Conservation (phyloP, 1,284 basidiomycete genomes). For the Kwoniella shivajii region DNA sequence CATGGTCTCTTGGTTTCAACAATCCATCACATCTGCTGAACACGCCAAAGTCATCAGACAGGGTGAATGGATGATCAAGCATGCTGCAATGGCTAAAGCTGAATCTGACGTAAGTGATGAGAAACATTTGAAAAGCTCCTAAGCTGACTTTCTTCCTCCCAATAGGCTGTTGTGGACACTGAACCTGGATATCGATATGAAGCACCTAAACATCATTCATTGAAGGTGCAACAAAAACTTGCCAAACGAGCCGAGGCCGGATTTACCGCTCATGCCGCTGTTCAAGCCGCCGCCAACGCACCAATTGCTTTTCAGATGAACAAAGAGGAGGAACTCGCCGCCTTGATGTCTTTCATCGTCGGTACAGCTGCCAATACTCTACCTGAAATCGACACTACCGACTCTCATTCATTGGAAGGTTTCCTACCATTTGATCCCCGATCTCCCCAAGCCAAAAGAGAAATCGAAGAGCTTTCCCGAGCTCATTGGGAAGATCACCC, state of each 20-base stretch:
- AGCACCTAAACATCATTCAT: conserved; percentile 24
- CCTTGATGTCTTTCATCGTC: conserved; percentile 29
- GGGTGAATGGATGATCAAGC: conserved; percentile 26
- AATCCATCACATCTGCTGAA: conserved; percentile 19
- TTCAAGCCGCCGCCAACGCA: background rate
- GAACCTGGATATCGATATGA: conserved; percentile 26
- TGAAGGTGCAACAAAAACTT: conserved; percentile 23
- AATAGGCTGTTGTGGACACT: conserved; percentile 14
- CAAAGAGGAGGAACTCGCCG: conserved; percentile 28
- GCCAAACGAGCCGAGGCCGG: conserved; percentile 12
- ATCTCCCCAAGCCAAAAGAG: conserved; percentile 16
- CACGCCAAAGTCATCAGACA: conserved; percentile 22
- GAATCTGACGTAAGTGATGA: conserved; percentile 17
- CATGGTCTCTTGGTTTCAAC: conserved; percentile 28
- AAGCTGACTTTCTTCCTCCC: conserved; percentile 1
- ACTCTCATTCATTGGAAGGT: conserved; percentile 19
- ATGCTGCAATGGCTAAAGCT: conserved; percentile 15
- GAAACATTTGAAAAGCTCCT: no score
- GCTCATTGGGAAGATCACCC: conserved; percentile 30
- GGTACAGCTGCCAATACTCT: conserved; percentile 27
- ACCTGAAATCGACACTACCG: conserved; percentile 17
- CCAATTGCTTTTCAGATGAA: conserved; percentile 19
- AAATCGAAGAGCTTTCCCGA: conserved; percentile 23
- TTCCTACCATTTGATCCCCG: conserved; percentile 27
- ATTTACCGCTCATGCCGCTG: conserved; percentile 1